phyloP scores from a whole-genome alignment of 192 early-diverging fungal species.

The Umbelopsis sp. region DNA sequence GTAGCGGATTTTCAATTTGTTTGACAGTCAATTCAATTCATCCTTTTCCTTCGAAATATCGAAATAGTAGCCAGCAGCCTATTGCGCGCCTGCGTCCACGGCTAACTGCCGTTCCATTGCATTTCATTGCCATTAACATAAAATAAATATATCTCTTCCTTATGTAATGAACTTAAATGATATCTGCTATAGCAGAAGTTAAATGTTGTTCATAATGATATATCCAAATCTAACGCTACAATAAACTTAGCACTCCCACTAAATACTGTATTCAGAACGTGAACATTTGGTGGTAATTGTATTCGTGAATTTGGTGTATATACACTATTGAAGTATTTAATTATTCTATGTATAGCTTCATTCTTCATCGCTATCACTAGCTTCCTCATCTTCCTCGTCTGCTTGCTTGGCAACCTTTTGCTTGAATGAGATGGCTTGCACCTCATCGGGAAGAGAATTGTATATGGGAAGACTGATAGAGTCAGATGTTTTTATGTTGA shows the following conservation, averaged over 20 bases:
- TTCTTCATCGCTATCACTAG: conserved; percentile 10
- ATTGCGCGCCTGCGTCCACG: too few species aligned
- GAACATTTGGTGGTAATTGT: conserved; percentile 11
- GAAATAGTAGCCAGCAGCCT: too few species aligned
- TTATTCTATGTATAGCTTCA: conserved; percentile 6
- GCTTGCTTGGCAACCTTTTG: background rate
- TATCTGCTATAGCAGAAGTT: too few species aligned
- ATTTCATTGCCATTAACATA: too few species aligned
- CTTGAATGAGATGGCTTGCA: background rate
- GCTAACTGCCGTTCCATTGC: too few species aligned
- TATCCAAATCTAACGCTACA: too few species aligned
- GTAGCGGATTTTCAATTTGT: background rate
- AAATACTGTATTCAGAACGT: background rate
- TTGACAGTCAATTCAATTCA: too few species aligned
- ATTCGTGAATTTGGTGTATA: conserved; percentile 3
- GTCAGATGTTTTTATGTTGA: conserved; percentile 81
- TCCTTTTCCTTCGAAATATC: too few species aligned
- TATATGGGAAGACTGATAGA: conserved; percentile 86
- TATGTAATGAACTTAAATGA: too few species aligned
- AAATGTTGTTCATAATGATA: too few species aligned
- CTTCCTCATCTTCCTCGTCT: conserved; percentile 5
- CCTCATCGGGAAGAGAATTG: conserved; percentile 57
- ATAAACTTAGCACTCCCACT: too few species aligned
- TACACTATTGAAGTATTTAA: conserved; percentile 11
- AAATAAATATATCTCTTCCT: too few species aligned